Conservation (phyloP, 202 grass and related monocot genomes). For the Zoysia matrella region DNA sequence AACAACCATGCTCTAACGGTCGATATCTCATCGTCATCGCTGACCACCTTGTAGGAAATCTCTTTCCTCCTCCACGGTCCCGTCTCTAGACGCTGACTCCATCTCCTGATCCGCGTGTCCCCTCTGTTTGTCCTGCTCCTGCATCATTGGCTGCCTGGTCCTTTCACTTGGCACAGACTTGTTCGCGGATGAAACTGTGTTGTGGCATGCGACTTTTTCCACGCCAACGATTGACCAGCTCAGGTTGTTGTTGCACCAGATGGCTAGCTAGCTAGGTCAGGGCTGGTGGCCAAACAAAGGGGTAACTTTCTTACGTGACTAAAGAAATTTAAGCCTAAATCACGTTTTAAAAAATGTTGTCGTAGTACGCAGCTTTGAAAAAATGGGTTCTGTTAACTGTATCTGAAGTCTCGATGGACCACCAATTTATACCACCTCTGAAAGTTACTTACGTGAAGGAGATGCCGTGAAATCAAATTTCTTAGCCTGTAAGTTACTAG, state of each 20-base stretch:
- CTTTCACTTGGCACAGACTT: conserved; percentile 32
- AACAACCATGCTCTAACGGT: background rate
- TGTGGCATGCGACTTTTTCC: background rate
- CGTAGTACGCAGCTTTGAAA: conserved; percentile 4
- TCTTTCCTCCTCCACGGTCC: background rate
- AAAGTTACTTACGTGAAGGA: conserved; percentile 1
- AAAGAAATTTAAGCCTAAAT: background rate
- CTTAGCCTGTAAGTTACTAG: background rate
- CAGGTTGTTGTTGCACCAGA: conserved; percentile 16
- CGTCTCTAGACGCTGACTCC: background rate
- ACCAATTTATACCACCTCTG: too few relatives aligned
- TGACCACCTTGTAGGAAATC: background rate
- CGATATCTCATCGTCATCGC: conserved; percentile 20
- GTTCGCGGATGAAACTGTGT: background rate
- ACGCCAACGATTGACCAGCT: background rate
- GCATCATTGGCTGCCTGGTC: background rate
- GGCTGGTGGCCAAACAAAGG: conserved; percentile 32
- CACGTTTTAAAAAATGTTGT: background rate
- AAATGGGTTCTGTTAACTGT: background rate
- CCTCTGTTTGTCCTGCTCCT: background rate
- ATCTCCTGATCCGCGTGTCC: background rate
- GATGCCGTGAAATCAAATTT: conserved; percentile 16
- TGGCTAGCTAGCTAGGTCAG: conserved; percentile 27
- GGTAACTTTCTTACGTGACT: conserved; percentile 23
- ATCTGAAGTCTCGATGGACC: background rate